Evolutionary conservation across 306 rosid genomes (phyloP), one percentile per base, ranked within the genome.

Genomic region (Alnus glutinosa): DNA sequence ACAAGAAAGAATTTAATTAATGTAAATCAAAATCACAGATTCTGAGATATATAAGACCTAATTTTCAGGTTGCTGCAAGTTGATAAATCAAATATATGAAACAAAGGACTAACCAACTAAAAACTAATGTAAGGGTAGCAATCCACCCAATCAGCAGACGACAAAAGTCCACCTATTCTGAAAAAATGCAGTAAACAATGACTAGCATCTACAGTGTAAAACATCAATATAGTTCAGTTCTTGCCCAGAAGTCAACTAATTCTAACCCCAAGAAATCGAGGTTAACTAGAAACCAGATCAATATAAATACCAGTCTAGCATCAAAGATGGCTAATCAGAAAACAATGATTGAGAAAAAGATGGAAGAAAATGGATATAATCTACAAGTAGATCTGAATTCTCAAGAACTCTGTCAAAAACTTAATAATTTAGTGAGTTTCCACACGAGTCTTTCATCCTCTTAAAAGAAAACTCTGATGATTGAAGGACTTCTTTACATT

Each of bases 221-320:
- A 78, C 11, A 32, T 12, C 11, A 73, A 37, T 63, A 18, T 28
- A 77, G 69, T 48, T 46, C 68, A 44, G 58, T 37, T 67, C 74
- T 67, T 66, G 51, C 74, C 59, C 11, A 74, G 30, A 67, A 16
- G 14, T n/a, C 50, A 39, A n/a, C 23, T 18, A 55, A 68, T 23
- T 44, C 67, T 19, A 11, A 37, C 23, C 70, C 71, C 77, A 70
- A 39, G 54, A 74, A 64, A 54, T 63, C 32, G 76, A 71, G 71
- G 76, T 44, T 59, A 74, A 77, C 34, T 34, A 59, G 49, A 73
- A 68, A 59, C 55, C 73, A 49, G 49, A 23, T 47, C 19, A 58
- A 55, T 28, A 71, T 14, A 54, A 66, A 66, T 44, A 36, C 48
- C 37, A 51, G 30, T 68, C 73, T 4, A 70, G 48, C 59, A 61